Conservation (phyloP, 768 basidiomycete genomes). For the Pholiota molesta region DNA sequence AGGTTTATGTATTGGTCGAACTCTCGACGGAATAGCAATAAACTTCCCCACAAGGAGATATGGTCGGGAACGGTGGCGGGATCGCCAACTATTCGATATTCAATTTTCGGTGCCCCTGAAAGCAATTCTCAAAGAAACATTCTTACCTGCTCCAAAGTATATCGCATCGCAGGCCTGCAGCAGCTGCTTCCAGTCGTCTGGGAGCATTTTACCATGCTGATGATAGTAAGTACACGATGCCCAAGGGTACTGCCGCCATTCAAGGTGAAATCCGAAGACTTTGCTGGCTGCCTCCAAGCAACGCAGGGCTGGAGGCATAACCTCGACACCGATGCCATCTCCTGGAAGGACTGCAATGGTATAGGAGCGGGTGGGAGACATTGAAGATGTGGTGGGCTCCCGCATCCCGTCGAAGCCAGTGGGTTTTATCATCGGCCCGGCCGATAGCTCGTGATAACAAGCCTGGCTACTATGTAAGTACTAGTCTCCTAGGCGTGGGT, state of each 20-base stretch:
- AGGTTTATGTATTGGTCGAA: slow-evolving; percentile 55
- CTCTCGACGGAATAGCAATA: slow-evolving; percentile 52
- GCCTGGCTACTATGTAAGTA: too few species aligned
- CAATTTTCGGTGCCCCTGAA: not conserved
- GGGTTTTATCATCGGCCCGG: not conserved
- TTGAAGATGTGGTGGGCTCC: slow-evolving; percentile 5
- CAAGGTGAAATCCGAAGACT: slow-evolving; percentile 46
- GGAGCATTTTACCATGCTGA: slow-evolving; percentile 49
- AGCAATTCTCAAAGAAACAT: not conserved
- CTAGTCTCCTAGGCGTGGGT: too few species aligned
- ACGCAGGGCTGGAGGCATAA: slow-evolving; percentile 49
- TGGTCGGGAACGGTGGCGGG: slow-evolving; percentile 56
- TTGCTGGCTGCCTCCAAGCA: slow-evolving; percentile 46
- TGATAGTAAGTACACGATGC: slow-evolving; percentile 49
- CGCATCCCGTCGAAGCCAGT: not conserved
- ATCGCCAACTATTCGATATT: slow-evolving; percentile 39
- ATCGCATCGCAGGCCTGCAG: slow-evolving; percentile 47
- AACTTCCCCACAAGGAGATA: slow-evolving; percentile 56
- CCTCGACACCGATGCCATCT: slow-evolving; percentile 58
- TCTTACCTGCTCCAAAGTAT: slow-evolving; percentile 48
- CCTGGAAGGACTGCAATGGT: slow-evolving; percentile 53
- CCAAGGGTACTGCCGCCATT: slow-evolving; percentile 52
- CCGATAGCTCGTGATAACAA: not conserved
- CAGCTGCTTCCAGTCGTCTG: slow-evolving; percentile 41
- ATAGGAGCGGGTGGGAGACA: slow-evolving; percentile 29